Conservation (phyloP, 495 filamentous ascomycete genomes). For the Penicillium herquei region DNA sequence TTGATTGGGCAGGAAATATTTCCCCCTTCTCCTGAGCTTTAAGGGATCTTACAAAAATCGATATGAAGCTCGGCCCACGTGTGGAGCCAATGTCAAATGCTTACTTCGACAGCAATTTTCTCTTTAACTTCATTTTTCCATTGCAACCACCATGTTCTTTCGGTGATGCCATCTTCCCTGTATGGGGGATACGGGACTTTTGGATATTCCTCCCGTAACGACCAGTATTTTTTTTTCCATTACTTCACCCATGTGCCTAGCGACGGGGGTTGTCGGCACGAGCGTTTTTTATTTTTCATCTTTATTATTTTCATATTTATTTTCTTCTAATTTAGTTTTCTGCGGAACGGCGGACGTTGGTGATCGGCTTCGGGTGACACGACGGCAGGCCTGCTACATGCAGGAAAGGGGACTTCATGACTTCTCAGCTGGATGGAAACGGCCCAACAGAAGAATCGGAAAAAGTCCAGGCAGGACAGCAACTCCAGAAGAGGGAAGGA, state of each 20-base stretch:
- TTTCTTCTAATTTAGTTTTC: neutral
- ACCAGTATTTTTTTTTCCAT: neutral
- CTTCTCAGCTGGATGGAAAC: conserved; percentile 19
- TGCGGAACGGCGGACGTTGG: conserved; percentile 15
- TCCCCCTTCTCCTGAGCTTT: conserved; percentile 2
- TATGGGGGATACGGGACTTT: no score
- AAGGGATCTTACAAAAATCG: conserved; percentile 12
- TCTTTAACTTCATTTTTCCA: neutral
- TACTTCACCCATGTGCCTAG: neutral
- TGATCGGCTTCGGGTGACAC: conserved; percentile 19
- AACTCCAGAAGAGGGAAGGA: neutral
- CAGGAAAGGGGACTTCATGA: conserved; percentile 6
- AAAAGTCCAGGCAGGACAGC: conserved; percentile 5
- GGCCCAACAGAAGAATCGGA: conserved; percentile 7
- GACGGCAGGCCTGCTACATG: conserved; percentile 14
- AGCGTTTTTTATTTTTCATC: neutral
- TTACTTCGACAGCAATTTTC: conserved; percentile 16
- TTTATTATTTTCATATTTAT: conserved; percentile 7
- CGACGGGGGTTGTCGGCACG: neutral
- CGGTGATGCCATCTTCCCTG: no score
- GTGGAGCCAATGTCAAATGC: conserved; percentile 19
- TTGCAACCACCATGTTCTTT: neutral
- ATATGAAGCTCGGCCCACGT: conserved; percentile 14
- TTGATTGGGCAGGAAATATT: conserved; percentile 28
- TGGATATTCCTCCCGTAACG: neutral